Percentiles rank a stretch among this genome's conserved stretches.
Evolutionary conservation across 441 rosid species (phyloP).

Genomic region (Melastoma candidum): DNA sequence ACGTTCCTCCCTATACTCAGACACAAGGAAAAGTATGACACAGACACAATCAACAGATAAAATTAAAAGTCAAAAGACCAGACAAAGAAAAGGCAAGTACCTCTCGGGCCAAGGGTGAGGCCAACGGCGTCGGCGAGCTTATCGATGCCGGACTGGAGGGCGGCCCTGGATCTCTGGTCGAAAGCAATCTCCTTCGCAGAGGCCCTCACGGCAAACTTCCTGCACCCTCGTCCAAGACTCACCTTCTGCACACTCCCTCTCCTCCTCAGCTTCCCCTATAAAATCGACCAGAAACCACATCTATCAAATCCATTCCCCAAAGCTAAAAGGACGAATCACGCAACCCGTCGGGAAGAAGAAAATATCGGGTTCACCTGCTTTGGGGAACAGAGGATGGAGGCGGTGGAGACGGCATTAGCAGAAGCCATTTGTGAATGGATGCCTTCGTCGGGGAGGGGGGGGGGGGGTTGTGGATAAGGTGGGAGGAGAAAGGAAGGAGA

Average conservation of each 20-base stretch:
- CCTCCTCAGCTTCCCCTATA: slow-evolving; percentile 36
- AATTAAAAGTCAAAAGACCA: too few relatives aligned
- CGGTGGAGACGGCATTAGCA: slow-evolving; percentile 59
- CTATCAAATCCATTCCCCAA: too few relatives aligned
- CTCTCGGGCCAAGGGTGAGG: slow-evolving; percentile 97
- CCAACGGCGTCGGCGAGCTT: slow-evolving; percentile 91
- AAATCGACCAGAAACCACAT: neutral
- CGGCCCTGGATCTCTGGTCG: slow-evolving; percentile 72
- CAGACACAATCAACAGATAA: too few relatives aligned
- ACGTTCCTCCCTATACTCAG: slow-evolving; percentile 70
- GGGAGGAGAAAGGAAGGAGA: neutral
- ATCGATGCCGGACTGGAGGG: slow-evolving; percentile 88
- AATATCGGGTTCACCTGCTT: slow-evolving; percentile 40
- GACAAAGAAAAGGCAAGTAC: slow-evolving; percentile 20
- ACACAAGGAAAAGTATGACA: neutral
- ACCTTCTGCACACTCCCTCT: slow-evolving; percentile 50
- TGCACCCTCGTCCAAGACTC: slow-evolving; percentile 35
- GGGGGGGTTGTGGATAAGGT: slow-evolving; percentile 3
- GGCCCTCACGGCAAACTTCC: slow-evolving; percentile 65
- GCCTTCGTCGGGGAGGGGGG: neutral
- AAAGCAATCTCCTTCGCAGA: slow-evolving; percentile 81
- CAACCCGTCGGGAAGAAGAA: too few relatives aligned
- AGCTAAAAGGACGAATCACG: too few relatives aligned
- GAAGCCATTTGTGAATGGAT: slow-evolving; percentile 45
- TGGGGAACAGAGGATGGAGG: slow-evolving; percentile 65